These are phyloP conservation scores for Aspergillus uvarum DNA, from an alignment of 2,329 filamentous ascomycete genomes.

Conservation along the genomic window DNA sequence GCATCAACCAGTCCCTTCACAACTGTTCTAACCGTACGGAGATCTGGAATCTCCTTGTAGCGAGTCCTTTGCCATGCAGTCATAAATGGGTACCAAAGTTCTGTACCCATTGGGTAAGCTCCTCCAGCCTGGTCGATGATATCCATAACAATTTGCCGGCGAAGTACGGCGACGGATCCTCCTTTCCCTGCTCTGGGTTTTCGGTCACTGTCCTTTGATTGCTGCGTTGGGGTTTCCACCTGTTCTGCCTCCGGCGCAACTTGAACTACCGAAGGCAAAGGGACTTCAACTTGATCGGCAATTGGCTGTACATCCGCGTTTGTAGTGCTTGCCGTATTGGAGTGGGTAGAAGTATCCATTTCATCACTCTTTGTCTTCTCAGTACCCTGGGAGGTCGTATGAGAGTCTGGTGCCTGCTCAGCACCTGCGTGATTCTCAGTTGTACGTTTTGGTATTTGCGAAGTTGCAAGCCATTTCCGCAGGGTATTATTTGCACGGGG, in stretches of 20 bases:
- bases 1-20: conserved; percentile 52
- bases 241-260: neutral
- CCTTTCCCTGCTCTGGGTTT: conserved; percentile 28
- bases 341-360: neutral
- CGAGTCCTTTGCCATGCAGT: conserved; percentile 53
- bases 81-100: conserved; percentile 57
- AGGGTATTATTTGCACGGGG: conserved; percentile 6
- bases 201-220: neutral
- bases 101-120: conserved; percentile 55
- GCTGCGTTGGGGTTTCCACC: neutral
- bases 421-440: neutral
- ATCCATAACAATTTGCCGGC: conserved; percentile 54
- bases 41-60: conserved; percentile 50
- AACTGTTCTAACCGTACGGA: conserved; percentile 52
- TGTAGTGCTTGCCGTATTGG: neutral
- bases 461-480: neutral
- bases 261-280: neutral
- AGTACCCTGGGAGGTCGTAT: neutral
- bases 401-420: neutral
- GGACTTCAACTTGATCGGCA: neutral
- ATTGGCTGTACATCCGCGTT: neutral
- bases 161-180: conserved; percentile 47
- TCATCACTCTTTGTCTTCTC: neutral
- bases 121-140: conserved; percentile 56
- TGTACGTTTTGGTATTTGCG: neutral